Base-by-base conservation (phyloP, 441 rosid genomes). In the Croton setiger region DNA sequence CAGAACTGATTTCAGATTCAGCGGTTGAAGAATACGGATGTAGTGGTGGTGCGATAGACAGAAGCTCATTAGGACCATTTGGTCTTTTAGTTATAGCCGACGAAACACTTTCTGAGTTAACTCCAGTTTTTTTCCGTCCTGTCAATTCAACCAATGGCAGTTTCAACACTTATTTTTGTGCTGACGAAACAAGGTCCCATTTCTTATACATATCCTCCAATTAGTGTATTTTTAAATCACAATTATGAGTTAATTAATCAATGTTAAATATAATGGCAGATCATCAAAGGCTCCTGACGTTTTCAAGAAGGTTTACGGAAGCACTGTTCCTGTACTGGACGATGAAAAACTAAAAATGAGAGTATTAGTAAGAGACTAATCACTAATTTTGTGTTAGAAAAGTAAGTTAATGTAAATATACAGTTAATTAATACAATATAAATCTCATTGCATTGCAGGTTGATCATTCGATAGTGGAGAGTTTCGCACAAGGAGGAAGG, bases 381-480 rank as follows among this genome's bases (percentile, higher is more conserved):
- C 15, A 5, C n/a, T 17, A 14, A 17, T 1, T 9, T 39, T 39
- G 43, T 39, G 10, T 39, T 39, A 6, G 43, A 37, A 37, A 37
- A 37, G 41, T n/a, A n/a, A n/a, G n/a, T n/a, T n/a, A n/a, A n/a
- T n/a, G n/a, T 27, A 27, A 27, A 0, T 27, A 27, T 27, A 27
- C 2, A 27, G 31, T 27, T 27, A 27, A 27, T 27, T 27, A 27
- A 27, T 27, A 27, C 21, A 17, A 49, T 11, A 49, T 4, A 4
- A 49, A 49, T n/a, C n/a, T n/a, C n/a, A n/a, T n/a, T 49, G 8
- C 10, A 31, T 12, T 71, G 5, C 78, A 93, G 98, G 92, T 92
- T 64, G 98, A 95, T 82, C 99, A 95, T 81, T 88, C 99, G 1
- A 90, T 92, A 47, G 84, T 95, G 4, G 99, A 95, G 79, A 86